phyloP scores from a whole-genome alignment of 208 protist species.

The Leptomonas pyrrhocoris region DNA sequence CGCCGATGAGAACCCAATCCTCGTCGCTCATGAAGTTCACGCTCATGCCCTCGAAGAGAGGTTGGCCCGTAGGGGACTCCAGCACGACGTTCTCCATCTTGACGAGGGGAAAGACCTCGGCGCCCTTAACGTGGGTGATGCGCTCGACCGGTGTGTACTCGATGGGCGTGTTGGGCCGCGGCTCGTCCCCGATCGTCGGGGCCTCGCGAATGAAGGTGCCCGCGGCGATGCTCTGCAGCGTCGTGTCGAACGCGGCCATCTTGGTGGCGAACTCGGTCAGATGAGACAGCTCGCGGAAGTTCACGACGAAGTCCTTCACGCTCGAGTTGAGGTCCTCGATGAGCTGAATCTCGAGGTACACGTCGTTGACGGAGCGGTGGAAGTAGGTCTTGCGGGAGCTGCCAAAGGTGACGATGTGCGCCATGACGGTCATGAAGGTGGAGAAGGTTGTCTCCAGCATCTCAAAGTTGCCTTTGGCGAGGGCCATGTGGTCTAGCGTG shows the following conservation, averaged over 20 bases:
- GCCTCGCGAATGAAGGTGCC: conserved; percentile 47
- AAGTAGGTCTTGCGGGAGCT: conserved; percentile 37
- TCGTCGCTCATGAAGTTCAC: conserved; percentile 60
- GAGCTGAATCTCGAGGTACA: conserved; percentile 81
- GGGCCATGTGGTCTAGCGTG: conserved; percentile 77
- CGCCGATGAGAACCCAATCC: conserved; percentile 84
- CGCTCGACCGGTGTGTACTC: conserved; percentile 48
- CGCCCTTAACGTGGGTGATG: conserved; percentile 6
- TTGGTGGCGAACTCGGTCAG: conserved; percentile 79
- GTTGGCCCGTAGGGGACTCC: conserved; percentile 56
- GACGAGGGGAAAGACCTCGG: conserved; percentile 45
- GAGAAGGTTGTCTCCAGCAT: conserved; percentile 76
- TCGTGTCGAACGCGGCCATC: conserved; percentile 80
- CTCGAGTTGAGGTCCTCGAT: conserved; percentile 82
- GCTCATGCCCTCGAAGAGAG: conserved; percentile 67
- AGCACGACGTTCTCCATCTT: conserved; percentile 62
- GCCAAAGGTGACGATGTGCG: conserved; percentile 65
- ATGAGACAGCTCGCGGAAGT: conserved; percentile 88
- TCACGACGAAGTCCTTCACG: conserved; percentile 86
- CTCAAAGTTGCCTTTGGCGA: conserved; percentile 78
- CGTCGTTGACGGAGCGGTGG: conserved; percentile 54
- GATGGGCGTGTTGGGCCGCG: conserved; percentile 19
- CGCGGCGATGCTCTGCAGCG: conserved; percentile 69
- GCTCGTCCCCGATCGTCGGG: conserved; percentile 10
- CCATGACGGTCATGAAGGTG: conserved; percentile 58